Evolutionary conservation across 2,329 filamentous ascomycete species (phyloP).

Genomic region (Talaromyces islandicus): DNA sequence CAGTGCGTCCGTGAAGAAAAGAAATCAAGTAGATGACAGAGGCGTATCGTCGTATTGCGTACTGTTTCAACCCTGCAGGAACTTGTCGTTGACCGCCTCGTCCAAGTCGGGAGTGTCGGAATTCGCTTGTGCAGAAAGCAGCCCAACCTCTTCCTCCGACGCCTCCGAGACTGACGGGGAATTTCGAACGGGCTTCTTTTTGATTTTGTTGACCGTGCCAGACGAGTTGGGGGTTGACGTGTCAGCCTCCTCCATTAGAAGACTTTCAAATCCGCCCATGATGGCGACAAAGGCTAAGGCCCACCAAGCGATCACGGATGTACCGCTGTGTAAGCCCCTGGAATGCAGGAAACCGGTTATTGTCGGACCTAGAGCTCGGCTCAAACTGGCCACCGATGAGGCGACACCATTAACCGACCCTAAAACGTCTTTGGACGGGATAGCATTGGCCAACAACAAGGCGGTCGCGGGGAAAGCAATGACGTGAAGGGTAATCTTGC

Average conservation of each 20-base stretch:
- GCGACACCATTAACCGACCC: conserved; percentile 91
- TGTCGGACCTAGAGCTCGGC: conserved; percentile 80
- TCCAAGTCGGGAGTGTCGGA: background rate
- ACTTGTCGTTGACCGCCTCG: conserved; percentile 1
- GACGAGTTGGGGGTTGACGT: conserved; percentile 20
- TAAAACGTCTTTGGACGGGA: conserved; percentile 74
- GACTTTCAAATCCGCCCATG: conserved; percentile 66
- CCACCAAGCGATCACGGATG: conserved; percentile 93
- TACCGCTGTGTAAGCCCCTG: conserved; percentile 69
- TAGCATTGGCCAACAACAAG: conserved; percentile 83
- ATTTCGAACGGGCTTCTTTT: conserved; percentile 20
- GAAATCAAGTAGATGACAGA: background rate
- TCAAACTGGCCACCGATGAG: conserved; percentile 83
- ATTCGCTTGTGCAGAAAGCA: conserved; percentile 1
- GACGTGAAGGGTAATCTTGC: conserved; percentile 89
- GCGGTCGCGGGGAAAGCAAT: conserved; percentile 86
- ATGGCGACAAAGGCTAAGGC: conserved; percentile 71
- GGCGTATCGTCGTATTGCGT: background rate
- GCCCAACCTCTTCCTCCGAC: conserved; percentile 4
- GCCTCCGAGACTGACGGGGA: background rate
- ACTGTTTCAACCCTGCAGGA: background rate
- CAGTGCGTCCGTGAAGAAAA: background rate
- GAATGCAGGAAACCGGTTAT: conserved; percentile 82
- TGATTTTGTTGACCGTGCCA: conserved; percentile 19
- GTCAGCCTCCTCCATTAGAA: conserved; percentile 65